These are phyloP conservation scores for Neopestalotiopsis sp. DNA, from an alignment of 2,329 filamentous ascomycete species.

Conservation along the genomic window DNA sequence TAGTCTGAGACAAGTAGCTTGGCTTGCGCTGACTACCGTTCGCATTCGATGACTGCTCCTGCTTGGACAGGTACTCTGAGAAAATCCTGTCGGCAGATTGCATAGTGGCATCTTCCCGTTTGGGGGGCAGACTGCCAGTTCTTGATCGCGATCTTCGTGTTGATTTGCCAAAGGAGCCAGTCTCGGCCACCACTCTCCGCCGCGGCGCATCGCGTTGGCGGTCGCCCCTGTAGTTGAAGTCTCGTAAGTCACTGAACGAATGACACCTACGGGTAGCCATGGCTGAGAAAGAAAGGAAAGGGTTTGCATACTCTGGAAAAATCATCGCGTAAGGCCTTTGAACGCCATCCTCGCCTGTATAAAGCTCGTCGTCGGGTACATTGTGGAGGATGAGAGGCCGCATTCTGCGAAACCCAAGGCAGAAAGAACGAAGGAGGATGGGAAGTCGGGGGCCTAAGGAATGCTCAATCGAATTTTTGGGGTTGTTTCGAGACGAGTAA, in stretches of 20 bases:
- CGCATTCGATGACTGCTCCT: constrained; percentile 40
- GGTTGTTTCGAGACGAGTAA: too few relatives aligned
- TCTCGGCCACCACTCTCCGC: constrained; percentile 61
- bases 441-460: background rate
- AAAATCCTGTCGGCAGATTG: constrained; percentile 67
- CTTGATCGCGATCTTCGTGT: constrained; percentile 66
- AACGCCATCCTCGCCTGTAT: constrained; percentile 68
- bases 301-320: constrained; percentile 60
- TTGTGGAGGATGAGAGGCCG: constrained; percentile 71
- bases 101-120: constrained; percentile 66
- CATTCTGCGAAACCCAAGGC: constrained; percentile 45
- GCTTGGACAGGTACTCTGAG: constrained; percentile 59
- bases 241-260: constrained; percentile 10
- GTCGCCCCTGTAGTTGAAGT: constrained; percentile 50
- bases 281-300: background rate
- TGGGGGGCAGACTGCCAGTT: constrained; percentile 59
- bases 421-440: background rate
- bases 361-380: constrained; percentile 71
- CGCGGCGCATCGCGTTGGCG: constrained; percentile 53
- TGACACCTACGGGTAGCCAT: background rate
- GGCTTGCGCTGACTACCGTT: constrained; percentile 36
- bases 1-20: constrained; percentile 25
- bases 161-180: constrained; percentile 71
- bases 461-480: background rate
- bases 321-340: constrained; percentile 71